phyloP scores from a whole-genome alignment of 1,284 basidiomycete species.

The Grifola frondosa region DNA sequence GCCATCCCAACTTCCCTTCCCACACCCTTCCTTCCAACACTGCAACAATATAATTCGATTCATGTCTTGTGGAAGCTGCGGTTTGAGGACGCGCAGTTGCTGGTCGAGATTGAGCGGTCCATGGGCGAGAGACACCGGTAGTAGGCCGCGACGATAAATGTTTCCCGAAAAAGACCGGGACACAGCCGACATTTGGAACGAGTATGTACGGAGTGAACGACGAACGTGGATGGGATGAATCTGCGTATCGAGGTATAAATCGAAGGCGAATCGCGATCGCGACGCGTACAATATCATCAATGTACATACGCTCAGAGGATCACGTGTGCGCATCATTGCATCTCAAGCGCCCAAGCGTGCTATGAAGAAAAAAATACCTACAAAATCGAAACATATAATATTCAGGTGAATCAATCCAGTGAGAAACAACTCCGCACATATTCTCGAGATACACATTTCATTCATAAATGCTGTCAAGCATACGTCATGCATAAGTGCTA shows the following conservation, averaged over 20 bases:
- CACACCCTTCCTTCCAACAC: slow-evolving; percentile 74
- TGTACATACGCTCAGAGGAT: background rate
- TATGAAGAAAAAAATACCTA: too few relatives aligned
- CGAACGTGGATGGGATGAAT: background rate
- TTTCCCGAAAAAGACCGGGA: background rate
- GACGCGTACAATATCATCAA: background rate
- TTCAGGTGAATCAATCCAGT: too few relatives aligned
- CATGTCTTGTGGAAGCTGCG: slow-evolving; percentile 54
- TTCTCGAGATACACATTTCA: too few relatives aligned
- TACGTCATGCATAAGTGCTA: background rate
- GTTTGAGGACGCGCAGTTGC: slow-evolving; percentile 57
- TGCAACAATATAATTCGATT: slow-evolving; percentile 63
- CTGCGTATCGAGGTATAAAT: background rate
- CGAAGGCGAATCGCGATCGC: background rate
- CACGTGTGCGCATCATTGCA: slow-evolving; percentile 16
- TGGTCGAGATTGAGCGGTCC: slow-evolving; percentile 30
- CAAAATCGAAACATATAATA: too few relatives aligned
- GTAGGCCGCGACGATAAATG: slow-evolving; percentile 15
- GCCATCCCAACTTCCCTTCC: slow-evolving; percentile 85
- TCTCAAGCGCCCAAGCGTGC: too few relatives aligned
- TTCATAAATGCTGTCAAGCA: too few relatives aligned
- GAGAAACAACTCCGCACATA: too few relatives aligned
- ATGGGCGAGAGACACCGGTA: slow-evolving; percentile 24
- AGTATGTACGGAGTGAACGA: background rate
- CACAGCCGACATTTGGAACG: slow-evolving; percentile 9